Evolutionary conservation across 768 basidiomycete species (phyloP).

Genomic region (Phylloporus scabripes): DNA sequence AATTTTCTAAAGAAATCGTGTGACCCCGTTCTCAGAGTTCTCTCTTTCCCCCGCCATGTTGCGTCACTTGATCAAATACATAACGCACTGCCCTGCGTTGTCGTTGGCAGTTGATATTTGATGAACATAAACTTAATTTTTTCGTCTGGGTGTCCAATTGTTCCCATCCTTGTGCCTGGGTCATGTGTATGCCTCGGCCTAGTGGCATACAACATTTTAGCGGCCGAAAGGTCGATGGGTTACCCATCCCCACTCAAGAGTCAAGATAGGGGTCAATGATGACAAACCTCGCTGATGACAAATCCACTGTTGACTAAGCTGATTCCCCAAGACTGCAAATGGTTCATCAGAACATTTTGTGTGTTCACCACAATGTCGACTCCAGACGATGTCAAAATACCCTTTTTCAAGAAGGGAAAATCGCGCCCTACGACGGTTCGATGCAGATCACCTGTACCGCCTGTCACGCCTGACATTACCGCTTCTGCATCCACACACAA

Average conservation of each 20-base stretch:
- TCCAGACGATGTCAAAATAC: slow-evolving; percentile 47
- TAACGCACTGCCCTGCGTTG: background rate
- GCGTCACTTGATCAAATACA: slow-evolving; percentile 2
- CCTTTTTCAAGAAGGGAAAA: slow-evolving; percentile 87
- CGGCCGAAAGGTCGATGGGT: background rate
- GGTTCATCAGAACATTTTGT: background rate
- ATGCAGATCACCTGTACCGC: slow-evolving; percentile 58
- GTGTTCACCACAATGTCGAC: slow-evolving; percentile 27
- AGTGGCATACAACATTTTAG: background rate
- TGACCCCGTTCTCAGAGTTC: background rate
- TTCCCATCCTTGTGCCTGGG: background rate
- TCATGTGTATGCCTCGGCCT: background rate
- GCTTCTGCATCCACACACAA: slow-evolving; percentile 18
- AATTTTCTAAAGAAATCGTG: slow-evolving; percentile 4
- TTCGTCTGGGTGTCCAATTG: background rate
- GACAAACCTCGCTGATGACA: slow-evolving; percentile 12
- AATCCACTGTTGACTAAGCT: slow-evolving; percentile 18
- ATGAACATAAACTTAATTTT: background rate
- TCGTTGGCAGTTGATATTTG: background rate
- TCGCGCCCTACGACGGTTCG: slow-evolving; percentile 71
- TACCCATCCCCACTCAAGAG: background rate
- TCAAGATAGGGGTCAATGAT: slow-evolving; percentile 5
- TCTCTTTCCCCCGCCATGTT: background rate
- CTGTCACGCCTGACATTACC: slow-evolving; percentile 7
- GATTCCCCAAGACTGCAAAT: background rate